Conservation (phyloP, 352 stramenopile genomes). For the Plasmopara muralis region DNA sequence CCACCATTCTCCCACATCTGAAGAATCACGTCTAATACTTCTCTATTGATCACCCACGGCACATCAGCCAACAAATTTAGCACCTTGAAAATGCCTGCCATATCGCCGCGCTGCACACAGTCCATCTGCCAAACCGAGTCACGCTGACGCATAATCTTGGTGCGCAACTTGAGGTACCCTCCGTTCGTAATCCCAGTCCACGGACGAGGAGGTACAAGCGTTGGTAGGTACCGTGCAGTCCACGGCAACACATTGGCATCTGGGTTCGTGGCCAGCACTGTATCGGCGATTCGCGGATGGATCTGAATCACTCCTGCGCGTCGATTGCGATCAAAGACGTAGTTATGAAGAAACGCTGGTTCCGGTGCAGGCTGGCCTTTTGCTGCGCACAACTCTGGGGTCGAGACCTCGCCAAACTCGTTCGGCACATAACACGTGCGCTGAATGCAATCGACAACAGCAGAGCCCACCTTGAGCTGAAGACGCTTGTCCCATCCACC, state of each 20-base stretch:
- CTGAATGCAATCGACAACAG: conserved; percentile 72
- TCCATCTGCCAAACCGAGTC: conserved; percentile 83
- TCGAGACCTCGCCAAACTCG: conserved; percentile 20
- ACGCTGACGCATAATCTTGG: conserved; percentile 90
- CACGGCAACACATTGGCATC: conserved; percentile 62
- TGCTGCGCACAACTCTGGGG: conserved; percentile 25
- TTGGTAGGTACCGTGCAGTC: conserved; percentile 89
- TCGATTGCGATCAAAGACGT: conserved; percentile 76
- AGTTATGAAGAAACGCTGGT: conserved; percentile 66
- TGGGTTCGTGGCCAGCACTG: conserved; percentile 44
- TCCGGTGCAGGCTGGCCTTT: conserved; percentile 25
- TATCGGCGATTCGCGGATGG: conserved; percentile 49
- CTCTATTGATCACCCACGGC: conserved; percentile 93
- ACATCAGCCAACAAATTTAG: conserved; percentile 92
- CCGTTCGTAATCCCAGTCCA: conserved; percentile 89
- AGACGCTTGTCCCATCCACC: conserved; percentile 83
- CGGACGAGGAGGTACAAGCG: conserved; percentile 92
- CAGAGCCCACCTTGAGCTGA: conserved; percentile 87
- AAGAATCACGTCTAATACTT: conserved; percentile 89
- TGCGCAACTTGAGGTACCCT: conserved; percentile 90
- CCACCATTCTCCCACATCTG: conserved; percentile 89
- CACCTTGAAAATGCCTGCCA: conserved; percentile 81
- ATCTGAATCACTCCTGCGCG: conserved; percentile 75
- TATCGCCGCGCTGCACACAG: conserved; percentile 81
- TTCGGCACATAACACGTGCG: conserved; percentile 69